phyloP scores from a whole-genome alignment of 345 rosid genomes.

The Citrus inodora region DNA sequence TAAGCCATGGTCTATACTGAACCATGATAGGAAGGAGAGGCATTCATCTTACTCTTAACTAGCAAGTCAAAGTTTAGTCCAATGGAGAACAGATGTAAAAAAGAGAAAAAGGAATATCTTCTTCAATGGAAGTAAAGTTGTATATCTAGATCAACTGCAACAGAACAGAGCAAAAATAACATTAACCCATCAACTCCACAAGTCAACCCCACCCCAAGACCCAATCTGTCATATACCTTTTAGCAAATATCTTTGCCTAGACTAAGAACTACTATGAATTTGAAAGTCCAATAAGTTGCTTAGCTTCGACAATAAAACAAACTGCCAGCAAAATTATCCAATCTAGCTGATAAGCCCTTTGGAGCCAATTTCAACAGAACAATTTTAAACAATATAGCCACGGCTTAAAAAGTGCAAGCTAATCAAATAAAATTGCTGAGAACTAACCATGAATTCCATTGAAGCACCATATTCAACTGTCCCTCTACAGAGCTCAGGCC shows the following conservation, averaged over 20 bases:
- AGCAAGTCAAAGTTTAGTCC: neutral
- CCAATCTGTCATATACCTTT: neutral
- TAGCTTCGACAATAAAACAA: neutral
- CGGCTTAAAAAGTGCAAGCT: neutral
- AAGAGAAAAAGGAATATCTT: neutral
- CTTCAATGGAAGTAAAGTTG: neutral
- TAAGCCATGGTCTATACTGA: neutral
- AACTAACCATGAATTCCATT: constrained; percentile 85
- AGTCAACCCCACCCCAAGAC: neutral
- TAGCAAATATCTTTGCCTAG: neutral
- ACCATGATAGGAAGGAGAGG: neutral
- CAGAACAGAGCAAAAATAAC: neutral
- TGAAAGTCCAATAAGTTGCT: neutral
- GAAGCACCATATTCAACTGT: constrained; percentile 70
- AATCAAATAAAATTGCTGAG: neutral
- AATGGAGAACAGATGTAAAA: neutral
- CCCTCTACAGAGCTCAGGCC: constrained; percentile 62
- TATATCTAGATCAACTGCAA: neutral
- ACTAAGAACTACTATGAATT: neutral
- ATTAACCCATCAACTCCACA: neutral
- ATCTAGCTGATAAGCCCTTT: neutral
- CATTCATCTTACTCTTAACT: neutral
- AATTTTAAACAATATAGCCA: neutral
- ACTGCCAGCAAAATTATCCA: neutral
- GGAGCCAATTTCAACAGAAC: neutral